Evolutionary conservation across 176 grass and related monocot species (phyloP).

Genomic region (Echinochloa phyllopogon): DNA sequence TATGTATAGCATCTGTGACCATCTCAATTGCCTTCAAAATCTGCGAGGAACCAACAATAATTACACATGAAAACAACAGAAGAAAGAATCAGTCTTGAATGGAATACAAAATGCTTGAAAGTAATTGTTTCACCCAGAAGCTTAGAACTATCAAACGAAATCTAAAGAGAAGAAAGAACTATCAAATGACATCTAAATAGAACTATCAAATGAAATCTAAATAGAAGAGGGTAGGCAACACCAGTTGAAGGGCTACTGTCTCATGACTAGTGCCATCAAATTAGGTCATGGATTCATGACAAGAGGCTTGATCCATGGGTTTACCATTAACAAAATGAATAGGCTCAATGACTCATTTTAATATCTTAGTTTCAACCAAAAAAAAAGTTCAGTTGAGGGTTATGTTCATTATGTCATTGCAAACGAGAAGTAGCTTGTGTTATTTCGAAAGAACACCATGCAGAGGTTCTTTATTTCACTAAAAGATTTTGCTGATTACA

Average conservation of each 20-base stretch:
- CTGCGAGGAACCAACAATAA: not conserved
- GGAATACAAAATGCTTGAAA: not conserved
- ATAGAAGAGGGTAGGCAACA: not conserved
- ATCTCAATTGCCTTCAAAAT: conserved; percentile 47
- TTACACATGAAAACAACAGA: not conserved
- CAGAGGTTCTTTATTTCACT: not conserved
- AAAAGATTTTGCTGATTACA: not conserved
- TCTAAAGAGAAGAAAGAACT: too few relatives aligned
- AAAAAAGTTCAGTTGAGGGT: not conserved
- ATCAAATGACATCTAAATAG: too few relatives aligned
- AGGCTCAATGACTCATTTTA: not conserved
- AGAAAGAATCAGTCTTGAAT: not conserved
- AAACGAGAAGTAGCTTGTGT: too few relatives aligned
- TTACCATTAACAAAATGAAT: not conserved
- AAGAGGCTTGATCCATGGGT: not conserved
- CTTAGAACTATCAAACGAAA: not conserved
- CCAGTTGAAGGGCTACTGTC: not conserved
- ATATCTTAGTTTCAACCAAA: not conserved
- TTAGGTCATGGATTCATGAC: not conserved
- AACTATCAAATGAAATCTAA: too few relatives aligned
- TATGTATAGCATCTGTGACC: conserved; percentile 36
- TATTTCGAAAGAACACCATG: not conserved
- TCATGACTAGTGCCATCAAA: too few relatives aligned
- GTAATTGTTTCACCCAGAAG: not conserved
- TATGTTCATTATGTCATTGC: not conserved